Evolutionary conservation across 768 basidiomycete species (phyloP).

Genomic region (Hygrocybe punicea): DNA sequence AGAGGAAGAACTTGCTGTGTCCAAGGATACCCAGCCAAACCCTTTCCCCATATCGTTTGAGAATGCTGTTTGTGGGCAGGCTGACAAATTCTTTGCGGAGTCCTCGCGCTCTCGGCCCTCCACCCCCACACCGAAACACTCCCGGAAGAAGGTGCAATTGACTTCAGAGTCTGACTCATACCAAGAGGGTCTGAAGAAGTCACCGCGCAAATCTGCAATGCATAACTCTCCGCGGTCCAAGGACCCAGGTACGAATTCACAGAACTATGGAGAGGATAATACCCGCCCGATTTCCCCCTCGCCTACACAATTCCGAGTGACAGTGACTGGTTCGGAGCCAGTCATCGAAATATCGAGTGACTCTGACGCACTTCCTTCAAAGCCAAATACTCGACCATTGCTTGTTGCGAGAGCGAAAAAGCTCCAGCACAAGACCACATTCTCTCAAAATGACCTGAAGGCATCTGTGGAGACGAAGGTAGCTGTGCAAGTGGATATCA

Average conservation of each 20-base stretch:
- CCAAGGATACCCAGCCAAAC: too few relatives aligned
- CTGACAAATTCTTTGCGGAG: too few relatives aligned
- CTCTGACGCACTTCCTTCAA: conserved; percentile 23
- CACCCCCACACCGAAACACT: conserved; percentile 12
- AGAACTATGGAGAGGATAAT: too few relatives aligned
- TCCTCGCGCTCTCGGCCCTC: neutral
- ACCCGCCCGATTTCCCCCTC: conserved; percentile 2
- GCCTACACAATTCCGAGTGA: neutral
- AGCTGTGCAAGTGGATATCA: neutral
- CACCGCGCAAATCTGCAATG: conserved; percentile 18
- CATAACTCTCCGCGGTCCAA: conserved; percentile 15
- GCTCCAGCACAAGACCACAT: neutral
- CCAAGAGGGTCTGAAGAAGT: conserved; percentile 10
- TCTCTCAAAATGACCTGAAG: neutral
- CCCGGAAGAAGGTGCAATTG: neutral
- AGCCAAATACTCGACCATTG: conserved; percentile 2
- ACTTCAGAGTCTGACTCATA: conserved; percentile 13
- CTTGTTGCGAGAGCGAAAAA: conserved; percentile 5
- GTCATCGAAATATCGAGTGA: conserved; percentile 43
- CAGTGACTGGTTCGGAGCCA: neutral
- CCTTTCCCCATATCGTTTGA: too few relatives aligned
- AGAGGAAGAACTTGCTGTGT: neutral
- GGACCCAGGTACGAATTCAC: neutral
- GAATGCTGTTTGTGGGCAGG: too few relatives aligned
- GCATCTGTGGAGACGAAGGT: neutral